phyloP scores from a whole-genome alignment of 1,284 basidiomycete species.

The Tylopilus sp. region DNA sequence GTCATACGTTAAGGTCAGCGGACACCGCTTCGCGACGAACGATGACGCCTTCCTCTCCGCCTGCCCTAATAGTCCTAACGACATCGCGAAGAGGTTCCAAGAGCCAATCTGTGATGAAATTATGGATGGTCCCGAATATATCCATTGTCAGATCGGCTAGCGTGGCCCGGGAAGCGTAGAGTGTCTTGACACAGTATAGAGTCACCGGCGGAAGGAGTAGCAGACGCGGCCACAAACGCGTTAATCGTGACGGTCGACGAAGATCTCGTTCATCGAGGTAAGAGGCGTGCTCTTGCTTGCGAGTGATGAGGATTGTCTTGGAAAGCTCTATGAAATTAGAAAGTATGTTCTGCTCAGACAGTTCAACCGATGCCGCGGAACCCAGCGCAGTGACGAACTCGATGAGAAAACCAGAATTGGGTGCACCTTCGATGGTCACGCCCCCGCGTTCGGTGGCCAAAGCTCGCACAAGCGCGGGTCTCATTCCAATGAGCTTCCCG shows the following conservation, averaged over 20 bases:
- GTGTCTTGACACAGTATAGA: slow-evolving; percentile 44
- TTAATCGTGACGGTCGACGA: slow-evolving; percentile 54
- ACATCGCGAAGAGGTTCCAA: slow-evolving; percentile 84
- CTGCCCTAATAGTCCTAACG: slow-evolving; percentile 77
- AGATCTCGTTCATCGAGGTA: slow-evolving; percentile 40
- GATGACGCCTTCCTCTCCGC: slow-evolving; percentile 69
- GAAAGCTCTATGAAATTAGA: slow-evolving; percentile 27
- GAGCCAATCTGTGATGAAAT: slow-evolving; percentile 85
- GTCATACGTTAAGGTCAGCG: slow-evolving; percentile 73
- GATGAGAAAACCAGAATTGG: slow-evolving; percentile 17
- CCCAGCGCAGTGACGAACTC: slow-evolving; percentile 19
- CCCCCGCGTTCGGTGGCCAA: slow-evolving; percentile 17
- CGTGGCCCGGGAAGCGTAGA: slow-evolving; percentile 51
- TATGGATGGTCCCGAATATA: slow-evolving; percentile 63
- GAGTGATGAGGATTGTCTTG: slow-evolving; percentile 21
- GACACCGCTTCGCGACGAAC: slow-evolving; percentile 74
- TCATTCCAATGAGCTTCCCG: slow-evolving; percentile 53
- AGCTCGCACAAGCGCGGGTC: slow-evolving; percentile 40
- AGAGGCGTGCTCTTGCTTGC: slow-evolving; percentile 31
- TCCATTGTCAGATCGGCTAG: slow-evolving; percentile 57
- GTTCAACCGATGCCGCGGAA: slow-evolving; percentile 16
- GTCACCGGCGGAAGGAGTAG: slow-evolving; percentile 61
- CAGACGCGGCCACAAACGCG: slow-evolving; percentile 64
- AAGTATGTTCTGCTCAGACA: slow-evolving; percentile 14
- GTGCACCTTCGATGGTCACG: neutral